Base-by-base conservation (phyloP, 352 stramenopile species). In the Phytophthora sansomeana region DNA sequence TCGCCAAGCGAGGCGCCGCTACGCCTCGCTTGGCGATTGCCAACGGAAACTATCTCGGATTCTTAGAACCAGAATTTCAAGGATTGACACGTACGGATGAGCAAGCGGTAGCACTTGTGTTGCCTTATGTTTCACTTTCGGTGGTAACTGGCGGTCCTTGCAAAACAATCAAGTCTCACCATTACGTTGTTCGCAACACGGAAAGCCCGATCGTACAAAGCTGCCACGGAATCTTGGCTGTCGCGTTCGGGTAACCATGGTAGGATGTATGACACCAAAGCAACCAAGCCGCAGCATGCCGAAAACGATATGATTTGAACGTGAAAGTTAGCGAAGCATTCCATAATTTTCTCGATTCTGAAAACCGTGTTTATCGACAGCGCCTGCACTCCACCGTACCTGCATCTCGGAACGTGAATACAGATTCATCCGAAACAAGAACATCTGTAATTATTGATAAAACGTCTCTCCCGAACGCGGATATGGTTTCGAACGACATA, bases 181-280 rank as follows among this genome's bases (percentile, higher is more conserved):
- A 67, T 11, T 67, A 67, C 26, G 33, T 67, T 0, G 49, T 61
- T 3, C 21, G 36, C 1, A 67, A 67, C 8, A 67, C 59, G 1
- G 59, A 67, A 21, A 33, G 69, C 0, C 58, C 63, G 1, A 61
- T 59, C 19, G 58, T 29, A 5, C n/a, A 58, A 0, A 60, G 49
- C 24, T 74, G 4, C 58, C 53, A 0, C 59, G 48, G 0, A 32
- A 67, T 55, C 1, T 42, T 17, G 24, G 0, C 0, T 9, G 7
- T 33, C 36, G 9, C 1, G 29, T 58, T 28, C 4, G 64, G 21
- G 36, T 63, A 2, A 33, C 16, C 1, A 39, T 67, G 58, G 44
- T 60, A 8, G 46, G 57, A 2, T 47, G n/a, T 10, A 48, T 63
- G 57, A 42, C 48, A 5, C 13, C 44, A n/a, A n/a, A 10, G 1